A percentile compares a stretch with the other conserved stretches of the same genome.
Evolutionary conservation across 805 yeast genomes (phyloP).

Genomic region (Nakazawaea molendinolei): DNA sequence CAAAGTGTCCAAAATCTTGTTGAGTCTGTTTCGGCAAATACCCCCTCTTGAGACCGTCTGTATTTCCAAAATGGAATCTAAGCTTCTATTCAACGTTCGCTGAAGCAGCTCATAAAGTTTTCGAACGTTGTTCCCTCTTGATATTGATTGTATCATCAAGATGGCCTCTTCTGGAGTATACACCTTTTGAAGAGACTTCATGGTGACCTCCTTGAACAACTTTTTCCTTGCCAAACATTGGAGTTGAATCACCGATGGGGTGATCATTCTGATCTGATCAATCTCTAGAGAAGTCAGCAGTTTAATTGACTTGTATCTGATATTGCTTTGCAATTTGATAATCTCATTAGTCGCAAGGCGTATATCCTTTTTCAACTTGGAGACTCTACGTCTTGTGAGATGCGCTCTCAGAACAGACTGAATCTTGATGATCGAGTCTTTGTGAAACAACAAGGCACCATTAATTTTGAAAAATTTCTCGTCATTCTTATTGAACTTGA

Average conservation of each 20-base stretch:
- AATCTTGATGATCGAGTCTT: conserved; percentile 19
- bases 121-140: conserved; percentile 21
- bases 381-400: conserved; percentile 16
- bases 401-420: conserved; percentile 32
- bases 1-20: conserved; percentile 34
- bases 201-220: conserved; percentile 17
- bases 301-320: conserved; percentile 29
- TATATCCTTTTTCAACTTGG: conserved; percentile 16
- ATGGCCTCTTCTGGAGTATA: conserved; percentile 22
- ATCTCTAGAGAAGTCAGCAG: conserved; percentile 8
- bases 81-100: conserved; percentile 14
- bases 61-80: conserved; percentile 21
- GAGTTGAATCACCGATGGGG: conserved; percentile 18
- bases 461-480: conserved; percentile 15
- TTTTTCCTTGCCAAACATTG: conserved; percentile 33
- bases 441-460: conserved; percentile 16
- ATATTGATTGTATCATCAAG: conserved; percentile 32
- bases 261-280: conserved; percentile 12
- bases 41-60: conserved; percentile 42
- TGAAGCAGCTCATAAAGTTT: conserved; percentile 6
- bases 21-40: conserved; percentile 32
- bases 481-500: conserved; percentile 22
- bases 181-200: conserved; percentile 16
- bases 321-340: conserved; percentile 32
- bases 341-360: conserved; percentile 18